Base-by-base conservation (phyloP, 306 rosid genomes). In the Vicia sativa region DNA sequence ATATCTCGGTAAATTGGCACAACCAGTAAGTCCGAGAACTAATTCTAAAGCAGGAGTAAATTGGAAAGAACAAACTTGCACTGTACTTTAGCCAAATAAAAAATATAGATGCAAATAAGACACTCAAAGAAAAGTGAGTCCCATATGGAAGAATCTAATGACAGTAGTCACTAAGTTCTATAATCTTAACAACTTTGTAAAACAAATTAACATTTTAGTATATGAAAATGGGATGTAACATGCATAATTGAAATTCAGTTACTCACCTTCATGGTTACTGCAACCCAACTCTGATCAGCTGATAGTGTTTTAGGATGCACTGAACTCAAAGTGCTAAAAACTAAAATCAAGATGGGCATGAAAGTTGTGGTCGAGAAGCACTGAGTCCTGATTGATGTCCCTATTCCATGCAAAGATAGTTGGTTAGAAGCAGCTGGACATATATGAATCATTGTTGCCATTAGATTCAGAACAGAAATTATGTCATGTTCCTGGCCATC, bases 191-290 rank as follows among this genome's bases (percentile, higher is more conserved):
- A 50, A 61, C 23, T 49, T 58, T 28, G n/a, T 39, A 41, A 9
- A 10, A 42, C 12, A 28, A 59, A 38, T 7, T 29, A 56, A 69
- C 44, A 67, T 42, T 61, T 15, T 10, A 61, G 50, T 11, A 61
- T 43, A 10, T 54, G n/a, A 59, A 44, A 59, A 67, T n/a, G 14
- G 64, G 58, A 54, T 65, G 64, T 57, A 71, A 70, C 49, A 46
- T 23, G 67, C 42, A 48, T 57, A 58, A 48, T 15, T 42, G 13
- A 70, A 45, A 63, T 77, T 57, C 45, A 63, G 67, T 34, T 42
- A 77, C 68, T 28, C 67, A 92, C 97, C 92, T 89, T 89, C 80
- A 76, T 81, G 42, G 83, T 76, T 75, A 87, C 83, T 29, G 89
- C 83, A 44, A 74, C 74, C 96, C 96, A 92, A 62, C 79, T 79